Evolutionary conservation across 2,329 filamentous ascomycete species (phyloP).

Genomic region (Botrytis paeoniae): DNA sequence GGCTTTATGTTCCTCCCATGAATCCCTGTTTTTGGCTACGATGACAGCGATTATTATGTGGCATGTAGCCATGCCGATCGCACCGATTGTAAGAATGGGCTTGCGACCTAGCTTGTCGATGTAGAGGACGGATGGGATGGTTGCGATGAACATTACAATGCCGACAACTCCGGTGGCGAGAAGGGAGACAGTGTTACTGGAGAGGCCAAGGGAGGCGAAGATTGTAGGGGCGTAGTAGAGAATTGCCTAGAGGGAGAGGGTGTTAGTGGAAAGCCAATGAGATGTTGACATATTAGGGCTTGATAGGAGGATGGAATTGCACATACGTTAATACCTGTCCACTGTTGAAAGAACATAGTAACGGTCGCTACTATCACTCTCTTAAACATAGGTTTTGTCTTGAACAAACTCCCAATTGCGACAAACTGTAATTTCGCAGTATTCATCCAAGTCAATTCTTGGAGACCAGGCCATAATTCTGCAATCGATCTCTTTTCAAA

Average conservation of each 20-base stretch:
- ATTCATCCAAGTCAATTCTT: conserved; percentile 58
- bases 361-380: conserved; percentile 62
- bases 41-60: conserved; percentile 37
- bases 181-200: conserved; percentile 49
- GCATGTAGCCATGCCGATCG: conserved; percentile 63
- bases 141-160: conserved; percentile 66
- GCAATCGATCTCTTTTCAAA: conserved; percentile 72
- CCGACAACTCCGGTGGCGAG: conserved; percentile 70
- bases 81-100: conserved; percentile 60
- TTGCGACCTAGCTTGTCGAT: conserved; percentile 64
- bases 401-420: conserved; percentile 62
- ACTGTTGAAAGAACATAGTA: conserved; percentile 61
- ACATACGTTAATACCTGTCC: conserved; percentile 44
- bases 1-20: conserved; percentile 53
- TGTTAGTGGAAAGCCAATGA: neutral
- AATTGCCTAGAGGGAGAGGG: neutral
- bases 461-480: conserved; percentile 64
- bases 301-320: neutral
- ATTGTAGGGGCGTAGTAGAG: conserved; percentile 48
- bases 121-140: conserved; percentile 63
- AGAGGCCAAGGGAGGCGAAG: conserved; percentile 46
- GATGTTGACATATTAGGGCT: neutral
- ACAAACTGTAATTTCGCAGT: conserved; percentile 68
- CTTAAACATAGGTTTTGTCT: conserved; percentile 62
- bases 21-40: conserved; percentile 58